Evolutionary conservation across 163 green algal genomes (phyloP), one percentile per base, ranked within the genome.

Genomic region (Scenedesmus sp.): DNA sequence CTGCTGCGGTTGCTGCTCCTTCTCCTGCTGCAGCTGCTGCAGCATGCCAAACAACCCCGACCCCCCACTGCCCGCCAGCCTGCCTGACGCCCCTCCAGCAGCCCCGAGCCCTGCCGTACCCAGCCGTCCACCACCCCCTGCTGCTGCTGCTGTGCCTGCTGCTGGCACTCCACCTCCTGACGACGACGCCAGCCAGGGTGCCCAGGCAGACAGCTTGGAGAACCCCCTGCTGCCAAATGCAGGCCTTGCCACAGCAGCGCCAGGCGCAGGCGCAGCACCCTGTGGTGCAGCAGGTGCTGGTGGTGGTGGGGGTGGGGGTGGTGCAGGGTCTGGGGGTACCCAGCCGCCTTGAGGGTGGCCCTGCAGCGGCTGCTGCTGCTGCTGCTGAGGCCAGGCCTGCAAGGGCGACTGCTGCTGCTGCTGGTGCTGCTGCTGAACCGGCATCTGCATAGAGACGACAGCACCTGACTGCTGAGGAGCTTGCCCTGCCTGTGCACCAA

Each of bases 21-120:
- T 70, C 30, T 76, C 65, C 30, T 76, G 65, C 65, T 76, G 65
- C 65, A 76, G 65, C 65, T 76, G 65, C 65, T 76, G 65, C 65
- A 76, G 65, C 65, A 76, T 76, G 65, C 65, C 65, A 76, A 76
- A 76, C 65, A 76, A 40, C 65, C 30, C 65, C 40, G 65, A 6
- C 9, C 30, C 7, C 30, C 5, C 26, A 16, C 9, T 37, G 65
- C 65, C 30, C 5, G 65, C 30, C 30, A 76, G 3, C 65, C 30
- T 76, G 9, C 65, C 65, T 40, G 65, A 30, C 56, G 6, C 30
- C 18, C 30, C 65, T 76, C 30, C 30, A 5, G 30, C 65, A 76
- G 30, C 30, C 7, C 65, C 65, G 40, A 37, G 15, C 3, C 15
- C 65, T 22, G 65, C 65, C 24, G 0, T 30, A 76, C 65, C 26